A percentile compares a stretch with the other conserved stretches of the same genome.
phyloP scores from a whole-genome alignment of 768 basidiomycete genomes.

The Epithele typhae region DNA sequence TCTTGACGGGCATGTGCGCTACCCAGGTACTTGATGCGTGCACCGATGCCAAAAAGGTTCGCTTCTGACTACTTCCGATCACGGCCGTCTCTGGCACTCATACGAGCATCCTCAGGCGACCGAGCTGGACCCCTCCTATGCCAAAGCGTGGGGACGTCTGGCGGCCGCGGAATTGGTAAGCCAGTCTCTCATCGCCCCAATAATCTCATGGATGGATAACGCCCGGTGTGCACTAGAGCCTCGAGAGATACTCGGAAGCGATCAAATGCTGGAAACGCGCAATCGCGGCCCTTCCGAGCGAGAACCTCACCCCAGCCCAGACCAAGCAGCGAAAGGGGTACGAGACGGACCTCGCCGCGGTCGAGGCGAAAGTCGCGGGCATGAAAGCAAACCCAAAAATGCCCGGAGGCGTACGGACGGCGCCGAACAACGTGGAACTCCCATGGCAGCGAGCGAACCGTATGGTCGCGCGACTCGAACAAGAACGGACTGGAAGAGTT shows the following conservation, averaged over 20 bases:
- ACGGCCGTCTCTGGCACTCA: neutral
- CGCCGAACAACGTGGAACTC: no score
- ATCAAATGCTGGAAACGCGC: conserved; percentile 24
- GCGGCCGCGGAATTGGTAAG: conserved; percentile 10
- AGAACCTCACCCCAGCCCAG: conserved; percentile 27
- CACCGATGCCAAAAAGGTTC: no score
- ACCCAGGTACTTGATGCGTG: no score
- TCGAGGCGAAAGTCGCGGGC: neutral
- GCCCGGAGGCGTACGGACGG: neutral
- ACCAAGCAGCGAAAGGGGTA: conserved; percentile 32
- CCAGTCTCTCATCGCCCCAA: no score
- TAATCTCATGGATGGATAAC: neutral
- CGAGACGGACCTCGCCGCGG: conserved; percentile 3
- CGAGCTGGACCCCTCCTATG: conserved; percentile 14
- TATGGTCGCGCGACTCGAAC: no score
- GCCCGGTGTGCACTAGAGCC: no score
- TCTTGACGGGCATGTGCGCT: no score
- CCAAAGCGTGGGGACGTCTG: conserved; percentile 20
- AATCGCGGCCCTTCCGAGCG: conserved; percentile 24
- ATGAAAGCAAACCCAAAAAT: neutral
- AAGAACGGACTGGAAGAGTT: no score
- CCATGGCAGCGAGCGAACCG: no score
- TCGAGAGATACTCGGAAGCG: conserved; percentile 8
- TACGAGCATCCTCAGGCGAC: conserved; percentile 12
- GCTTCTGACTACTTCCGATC: no score